These are phyloP conservation scores for Pichia eremophila DNA, from an alignment of 805 yeast genomes.

Conservation along the genomic window DNA sequence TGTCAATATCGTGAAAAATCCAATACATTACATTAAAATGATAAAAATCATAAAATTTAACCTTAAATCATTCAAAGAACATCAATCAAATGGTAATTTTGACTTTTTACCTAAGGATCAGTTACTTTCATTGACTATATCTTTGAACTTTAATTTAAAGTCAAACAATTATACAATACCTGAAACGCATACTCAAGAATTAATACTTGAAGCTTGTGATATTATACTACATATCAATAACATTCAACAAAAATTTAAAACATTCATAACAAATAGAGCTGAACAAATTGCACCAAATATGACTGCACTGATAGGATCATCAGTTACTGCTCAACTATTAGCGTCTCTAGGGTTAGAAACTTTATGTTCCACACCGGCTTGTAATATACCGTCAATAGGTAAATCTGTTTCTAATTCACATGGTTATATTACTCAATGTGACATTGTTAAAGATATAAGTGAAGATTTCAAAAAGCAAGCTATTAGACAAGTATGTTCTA, in stretches of 20 bases:
- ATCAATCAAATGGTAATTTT: constrained; percentile 20
- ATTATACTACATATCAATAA: constrained; percentile 37
- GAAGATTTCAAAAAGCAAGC: constrained; percentile 57
- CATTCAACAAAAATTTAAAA: constrained; percentile 35
- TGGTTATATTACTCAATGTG: constrained; percentile 60
- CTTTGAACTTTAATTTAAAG: constrained; percentile 37
- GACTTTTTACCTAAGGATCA: constrained; percentile 52
- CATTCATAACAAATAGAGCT: constrained; percentile 48
- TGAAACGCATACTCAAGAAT: background rate
- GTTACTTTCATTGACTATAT: constrained; percentile 62
- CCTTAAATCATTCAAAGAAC: background rate
- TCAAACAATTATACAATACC: background rate
- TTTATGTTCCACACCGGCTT: constrained; percentile 64
- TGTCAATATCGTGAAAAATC: constrained; percentile 49
- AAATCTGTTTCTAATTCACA: constrained; percentile 32
- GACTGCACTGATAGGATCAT: constrained; percentile 60
- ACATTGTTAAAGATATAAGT: constrained; percentile 49
- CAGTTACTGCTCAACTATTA: constrained; percentile 64
- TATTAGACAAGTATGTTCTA: constrained; percentile 70
- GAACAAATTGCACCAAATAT: constrained; percentile 70
- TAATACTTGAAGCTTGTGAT: constrained; percentile 32
- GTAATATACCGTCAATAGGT: constrained; percentile 78
- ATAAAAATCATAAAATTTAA: background rate
- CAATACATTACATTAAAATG: constrained; percentile 51
- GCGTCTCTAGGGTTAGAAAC: constrained; percentile 62